Conservation (phyloP, 768 basidiomycete genomes). For the Podaxis sp. region DNA sequence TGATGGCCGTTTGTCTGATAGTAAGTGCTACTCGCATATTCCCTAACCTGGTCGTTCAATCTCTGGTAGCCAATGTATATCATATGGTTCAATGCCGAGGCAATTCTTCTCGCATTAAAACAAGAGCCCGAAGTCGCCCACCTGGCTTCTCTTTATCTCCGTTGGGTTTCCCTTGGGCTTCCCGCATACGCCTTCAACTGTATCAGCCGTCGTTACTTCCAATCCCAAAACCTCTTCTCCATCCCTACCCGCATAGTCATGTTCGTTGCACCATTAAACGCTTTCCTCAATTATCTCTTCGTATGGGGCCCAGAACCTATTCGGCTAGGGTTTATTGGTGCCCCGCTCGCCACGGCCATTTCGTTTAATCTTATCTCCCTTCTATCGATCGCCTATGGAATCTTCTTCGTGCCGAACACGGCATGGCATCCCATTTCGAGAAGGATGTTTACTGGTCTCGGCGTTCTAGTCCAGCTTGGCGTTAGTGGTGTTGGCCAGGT, state of each 20-base stretch:
- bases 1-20: slow-evolving; percentile 52
- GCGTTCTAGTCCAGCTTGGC: slow-evolving; percentile 69
- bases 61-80: slow-evolving; percentile 48
- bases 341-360: slow-evolving; percentile 84
- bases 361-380: slow-evolving; percentile 83
- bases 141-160: slow-evolving; percentile 73
- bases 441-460: slow-evolving; percentile 62
- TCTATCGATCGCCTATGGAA: slow-evolving; percentile 58
- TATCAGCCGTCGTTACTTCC: slow-evolving; percentile 49
- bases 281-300: slow-evolving; percentile 77
- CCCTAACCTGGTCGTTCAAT: slow-evolving; percentile 18
- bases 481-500: slow-evolving; percentile 82
- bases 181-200: slow-evolving; percentile 59
- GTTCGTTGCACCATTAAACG: slow-evolving; percentile 83
- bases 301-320: slow-evolving; percentile 84
- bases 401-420: slow-evolving; percentile 55
- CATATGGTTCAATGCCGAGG: slow-evolving; percentile 83
- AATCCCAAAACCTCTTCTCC: slow-evolving; percentile 75
- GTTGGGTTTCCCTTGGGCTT: slow-evolving; percentile 71
- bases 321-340: slow-evolving; percentile 86
- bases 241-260: slow-evolving; percentile 83
- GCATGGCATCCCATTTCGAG: slow-evolving; percentile 80
- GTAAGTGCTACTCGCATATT: slow-evolving; percentile 37
- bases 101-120: slow-evolving; percentile 65
- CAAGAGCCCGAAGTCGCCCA: slow-evolving; percentile 84